Percentiles rank a stretch among this genome's conserved stretches.
These are phyloP conservation scores for Neopestalotiopsis rosae DNA, from an alignment of 2,329 filamentous ascomycete species.

Conservation along the genomic window DNA sequence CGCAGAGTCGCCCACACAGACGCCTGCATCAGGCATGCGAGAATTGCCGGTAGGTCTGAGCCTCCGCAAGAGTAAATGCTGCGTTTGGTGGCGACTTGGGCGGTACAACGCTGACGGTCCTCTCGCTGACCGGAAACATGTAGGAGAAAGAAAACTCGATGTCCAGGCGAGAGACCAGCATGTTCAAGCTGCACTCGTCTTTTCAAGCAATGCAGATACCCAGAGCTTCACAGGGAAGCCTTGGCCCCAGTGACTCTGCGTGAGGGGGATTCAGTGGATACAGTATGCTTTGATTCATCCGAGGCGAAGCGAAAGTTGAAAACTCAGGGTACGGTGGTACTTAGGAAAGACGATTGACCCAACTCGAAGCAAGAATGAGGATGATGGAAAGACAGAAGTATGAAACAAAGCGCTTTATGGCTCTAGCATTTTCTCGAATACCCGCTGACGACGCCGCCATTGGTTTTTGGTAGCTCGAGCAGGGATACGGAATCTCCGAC, in stretches of 20 bases:
- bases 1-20: background rate
- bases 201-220: slow-evolving; percentile 51
- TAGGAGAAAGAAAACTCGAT: slow-evolving; percentile 56
- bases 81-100: background rate
- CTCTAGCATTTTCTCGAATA: background rate
- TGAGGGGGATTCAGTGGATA: background rate
- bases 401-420: background rate
- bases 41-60: background rate
- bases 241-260: background rate
- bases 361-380: background rate
- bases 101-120: background rate
- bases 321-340: background rate
- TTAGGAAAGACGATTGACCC: background rate
- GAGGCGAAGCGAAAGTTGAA: background rate
- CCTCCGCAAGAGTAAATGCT: background rate
- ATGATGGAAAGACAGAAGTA: background rate
- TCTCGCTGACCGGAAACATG: background rate
- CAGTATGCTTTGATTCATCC: background rate
- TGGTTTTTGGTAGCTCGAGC: background rate
- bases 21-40: background rate
- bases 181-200: slow-evolving; percentile 56
- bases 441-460: background rate
- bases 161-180: slow-evolving; percentile 55
- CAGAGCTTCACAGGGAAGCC: background rate
- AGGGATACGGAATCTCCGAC: background rate